Evolutionary conservation across 2,329 filamentous ascomycete species (phyloP).

Genomic region (Chaetomiaceae sp.): DNA sequence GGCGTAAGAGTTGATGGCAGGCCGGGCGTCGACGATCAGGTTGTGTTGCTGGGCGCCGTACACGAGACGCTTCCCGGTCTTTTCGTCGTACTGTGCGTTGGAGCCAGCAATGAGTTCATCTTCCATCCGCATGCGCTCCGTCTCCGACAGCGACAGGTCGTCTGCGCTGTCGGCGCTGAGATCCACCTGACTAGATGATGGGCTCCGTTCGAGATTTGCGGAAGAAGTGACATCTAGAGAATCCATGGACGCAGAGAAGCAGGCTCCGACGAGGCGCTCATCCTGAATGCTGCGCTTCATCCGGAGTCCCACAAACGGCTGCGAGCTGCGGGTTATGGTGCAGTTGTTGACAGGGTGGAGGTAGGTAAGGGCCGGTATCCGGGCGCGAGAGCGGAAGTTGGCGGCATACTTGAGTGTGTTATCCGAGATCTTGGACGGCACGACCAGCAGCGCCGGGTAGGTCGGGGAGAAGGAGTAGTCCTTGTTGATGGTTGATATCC

Average conservation of each 20-base stretch:
- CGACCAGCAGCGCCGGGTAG: constrained; percentile 79
- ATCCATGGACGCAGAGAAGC: constrained; percentile 68
- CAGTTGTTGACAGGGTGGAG: constrained; percentile 97
- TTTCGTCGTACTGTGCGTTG: constrained; percentile 52
- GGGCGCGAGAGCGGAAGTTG: constrained; percentile 79
- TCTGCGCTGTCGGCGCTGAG: constrained; percentile 33
- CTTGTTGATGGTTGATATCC: constrained; percentile 82
- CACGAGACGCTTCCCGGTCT: constrained; percentile 59
- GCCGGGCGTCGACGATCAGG: constrained; percentile 91
- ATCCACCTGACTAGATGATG: constrained; percentile 49
- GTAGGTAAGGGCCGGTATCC: constrained; percentile 87
- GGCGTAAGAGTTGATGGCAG: constrained; percentile 87
- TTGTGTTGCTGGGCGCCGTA: constrained; percentile 94
- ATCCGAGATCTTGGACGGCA: constrained; percentile 89
- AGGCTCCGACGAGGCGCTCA: constrained; percentile 86
- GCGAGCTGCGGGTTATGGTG: constrained; percentile 90
- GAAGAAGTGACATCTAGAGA: constrained; percentile 36
- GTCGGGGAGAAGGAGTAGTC: constrained; percentile 91
- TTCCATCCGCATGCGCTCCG: constrained; percentile 61
- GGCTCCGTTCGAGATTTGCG: constrained; percentile 36
- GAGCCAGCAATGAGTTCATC: constrained; percentile 59
- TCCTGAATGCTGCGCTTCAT: constrained; percentile 92
- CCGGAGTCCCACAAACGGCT: constrained; percentile 81
- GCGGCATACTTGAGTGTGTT: constrained; percentile 92
- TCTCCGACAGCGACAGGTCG: constrained; percentile 53